Evolutionary conservation across 257 asterid species (phyloP), one percentile per base, ranked within the genome.

Genomic region (Plectranthus barbatus): DNA sequence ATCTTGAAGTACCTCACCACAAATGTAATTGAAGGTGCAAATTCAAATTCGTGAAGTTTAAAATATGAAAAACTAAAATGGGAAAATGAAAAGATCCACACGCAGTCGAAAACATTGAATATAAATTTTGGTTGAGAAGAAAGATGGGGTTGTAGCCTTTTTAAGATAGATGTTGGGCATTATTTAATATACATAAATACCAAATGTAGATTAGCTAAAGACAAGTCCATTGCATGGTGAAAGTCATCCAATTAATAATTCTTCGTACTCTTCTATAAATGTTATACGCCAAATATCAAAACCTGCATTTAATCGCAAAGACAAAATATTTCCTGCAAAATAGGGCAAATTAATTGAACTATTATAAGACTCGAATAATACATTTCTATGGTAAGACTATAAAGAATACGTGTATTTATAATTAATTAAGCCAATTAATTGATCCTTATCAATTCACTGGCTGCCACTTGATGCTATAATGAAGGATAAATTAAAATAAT

Each of bases 281-380:
- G 48, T 58, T 18, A 51, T 21, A 13, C 60, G 39, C 56, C 42
- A 58, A 64, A 69, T 51, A 69, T 74, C 66, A 69, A 57, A 60
- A 42, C 36, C 64, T 44, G 53, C 75, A 74, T 69, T 74, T 34
- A 69, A 37, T 69, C 58, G 45, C 44, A 24, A n/a, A 7, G 66
- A 65, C 56, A 51, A 66, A 58, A 57, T 57, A 49, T 69, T 45
- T 52, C 79, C 56, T 64, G 40, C 50, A 4, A n/a, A 42, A 39
- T 7, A 53, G 74, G 74, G 74, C 74, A 76, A 26, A 62, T 56
- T 66, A 54, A 74, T 58, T 55, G 57, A 46, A 45, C 18, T 20
- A 57, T 39, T 39, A 37, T 21, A 23, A 6, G 20, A 31, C 39
- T 54, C 26, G 41, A 42, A 45, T 52, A 26, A 60, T 40, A 19